These are phyloP conservation scores for Acanthamoeba lenticulata DNA, from an alignment of 208 protist genomes.

Conservation along the genomic window DNA sequence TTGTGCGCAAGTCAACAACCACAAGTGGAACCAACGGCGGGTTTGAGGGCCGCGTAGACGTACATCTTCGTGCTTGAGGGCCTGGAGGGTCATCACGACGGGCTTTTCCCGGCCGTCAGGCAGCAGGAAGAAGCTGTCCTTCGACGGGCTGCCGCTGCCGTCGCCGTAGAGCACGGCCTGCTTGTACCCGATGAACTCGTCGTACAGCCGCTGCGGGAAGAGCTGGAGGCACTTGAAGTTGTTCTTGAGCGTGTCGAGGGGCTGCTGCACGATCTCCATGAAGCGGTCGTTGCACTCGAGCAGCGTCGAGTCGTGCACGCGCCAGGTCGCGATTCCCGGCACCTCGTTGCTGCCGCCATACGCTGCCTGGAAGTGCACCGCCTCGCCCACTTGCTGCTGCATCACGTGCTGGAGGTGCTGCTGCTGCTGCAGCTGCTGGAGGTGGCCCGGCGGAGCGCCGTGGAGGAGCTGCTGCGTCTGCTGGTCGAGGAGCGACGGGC, in stretches of 20 bases:
- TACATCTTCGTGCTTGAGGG: background rate
- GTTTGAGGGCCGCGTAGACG: background rate
- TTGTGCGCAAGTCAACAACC: no score
- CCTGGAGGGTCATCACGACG: background rate
- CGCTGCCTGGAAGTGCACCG: no score
- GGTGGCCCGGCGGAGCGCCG: no score
- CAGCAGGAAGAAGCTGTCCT: background rate
- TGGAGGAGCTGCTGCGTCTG: no score
- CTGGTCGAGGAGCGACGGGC: no score
- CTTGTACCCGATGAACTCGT: background rate
- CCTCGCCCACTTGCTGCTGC: no score
- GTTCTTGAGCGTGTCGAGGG: background rate
- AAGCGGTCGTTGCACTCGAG: conserved; percentile 13
- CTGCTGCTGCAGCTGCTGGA: no score
- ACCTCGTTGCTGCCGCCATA: background rate
- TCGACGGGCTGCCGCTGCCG: background rate
- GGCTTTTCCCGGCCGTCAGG: background rate
- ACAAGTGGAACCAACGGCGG: background rate
- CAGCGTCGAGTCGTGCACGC: background rate
- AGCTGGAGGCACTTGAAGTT: background rate
- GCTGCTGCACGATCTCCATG: background rate
- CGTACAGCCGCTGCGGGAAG: background rate
- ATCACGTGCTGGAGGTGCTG: no score
- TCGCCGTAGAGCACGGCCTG: background rate
- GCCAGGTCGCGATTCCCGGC: background rate